Conservation (phyloP, 768 basidiomycete genomes). For the Boletus tomentosulus region DNA sequence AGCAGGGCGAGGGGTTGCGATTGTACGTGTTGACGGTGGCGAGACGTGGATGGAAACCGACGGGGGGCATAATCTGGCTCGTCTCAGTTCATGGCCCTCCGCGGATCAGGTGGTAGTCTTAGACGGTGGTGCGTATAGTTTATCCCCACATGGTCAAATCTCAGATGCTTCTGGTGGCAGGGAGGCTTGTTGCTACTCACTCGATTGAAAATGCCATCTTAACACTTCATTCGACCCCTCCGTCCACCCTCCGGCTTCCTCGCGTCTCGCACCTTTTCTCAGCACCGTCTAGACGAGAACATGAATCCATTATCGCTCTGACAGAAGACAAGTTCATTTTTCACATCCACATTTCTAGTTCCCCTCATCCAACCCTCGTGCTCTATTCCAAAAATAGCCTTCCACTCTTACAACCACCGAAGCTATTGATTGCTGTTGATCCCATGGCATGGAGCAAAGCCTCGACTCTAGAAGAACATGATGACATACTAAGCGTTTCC, state of each 20-base stretch:
- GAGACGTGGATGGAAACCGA: slow-evolving; percentile 60
- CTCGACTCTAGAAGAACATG: slow-evolving; percentile 49
- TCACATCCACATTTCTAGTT: slow-evolving; percentile 44
- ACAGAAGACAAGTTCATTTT: slow-evolving; percentile 58
- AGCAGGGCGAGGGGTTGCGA: slow-evolving; percentile 71
- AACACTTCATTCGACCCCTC: slow-evolving; percentile 51
- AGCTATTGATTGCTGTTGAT: slow-evolving; percentile 72
- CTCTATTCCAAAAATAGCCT: slow-evolving; percentile 49
- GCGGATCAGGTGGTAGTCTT: slow-evolving; percentile 71
- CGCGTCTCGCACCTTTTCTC: slow-evolving; percentile 60
- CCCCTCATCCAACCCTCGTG: slow-evolving; percentile 35
- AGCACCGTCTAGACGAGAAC: slow-evolving; percentile 48
- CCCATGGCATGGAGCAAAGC: slow-evolving; percentile 78
- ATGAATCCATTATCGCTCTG: slow-evolving; percentile 63
- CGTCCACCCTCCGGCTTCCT: slow-evolving; percentile 43
- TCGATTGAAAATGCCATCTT: slow-evolving; percentile 42
- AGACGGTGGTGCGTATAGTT: slow-evolving; percentile 47
- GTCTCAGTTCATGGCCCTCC: slow-evolving; percentile 48
- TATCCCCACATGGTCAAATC: neutral
- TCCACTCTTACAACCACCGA: slow-evolving; percentile 45
- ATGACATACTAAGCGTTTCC: slow-evolving; percentile 77
- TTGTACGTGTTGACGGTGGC: slow-evolving; percentile 55
- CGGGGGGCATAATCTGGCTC: slow-evolving; percentile 44
- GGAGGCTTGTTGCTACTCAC: slow-evolving; percentile 55
- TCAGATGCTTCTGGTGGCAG: slow-evolving; percentile 33